Conservation (phyloP, 345 rosid species). For the Moricandia arvensis region DNA sequence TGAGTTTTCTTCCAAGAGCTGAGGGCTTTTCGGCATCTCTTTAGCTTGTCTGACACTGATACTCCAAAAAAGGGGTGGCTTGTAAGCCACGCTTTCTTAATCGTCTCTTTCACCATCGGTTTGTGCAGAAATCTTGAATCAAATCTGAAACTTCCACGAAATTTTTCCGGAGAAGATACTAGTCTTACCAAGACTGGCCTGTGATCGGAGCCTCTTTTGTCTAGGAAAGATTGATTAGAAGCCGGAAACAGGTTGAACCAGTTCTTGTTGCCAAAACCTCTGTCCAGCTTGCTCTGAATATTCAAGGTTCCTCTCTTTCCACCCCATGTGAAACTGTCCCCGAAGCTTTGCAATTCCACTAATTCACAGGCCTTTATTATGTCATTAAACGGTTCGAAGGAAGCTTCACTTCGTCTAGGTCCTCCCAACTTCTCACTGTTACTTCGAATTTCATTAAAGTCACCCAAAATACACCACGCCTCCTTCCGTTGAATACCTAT, state of each 20-base stretch:
- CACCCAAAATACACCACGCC: not conserved
- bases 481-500: not conserved
- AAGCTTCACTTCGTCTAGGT: not conserved
- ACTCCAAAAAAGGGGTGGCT: not conserved
- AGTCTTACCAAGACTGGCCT: not conserved
- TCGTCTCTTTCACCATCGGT: not conserved
- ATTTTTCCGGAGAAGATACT: not conserved
- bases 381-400: not conserved
- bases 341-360: not conserved
- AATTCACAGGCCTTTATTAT: not conserved
- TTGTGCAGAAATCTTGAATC: too few species aligned
- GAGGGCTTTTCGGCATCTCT: too few species aligned
- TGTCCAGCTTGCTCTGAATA: not conserved
- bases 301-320: not conserved
- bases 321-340: not conserved
- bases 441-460: not conserved
- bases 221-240: not conserved
- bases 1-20: not conserved
- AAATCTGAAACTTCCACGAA: not conserved
- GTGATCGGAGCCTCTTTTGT: not conserved
- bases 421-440: not conserved
- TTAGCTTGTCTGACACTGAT: not conserved
- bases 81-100: too few species aligned
- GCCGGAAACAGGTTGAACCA: not conserved
- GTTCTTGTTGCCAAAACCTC: not conserved